phyloP scores from a whole-genome alignment of 2,329 filamentous ascomycete species.

The Colletotrichum trifolii region DNA sequence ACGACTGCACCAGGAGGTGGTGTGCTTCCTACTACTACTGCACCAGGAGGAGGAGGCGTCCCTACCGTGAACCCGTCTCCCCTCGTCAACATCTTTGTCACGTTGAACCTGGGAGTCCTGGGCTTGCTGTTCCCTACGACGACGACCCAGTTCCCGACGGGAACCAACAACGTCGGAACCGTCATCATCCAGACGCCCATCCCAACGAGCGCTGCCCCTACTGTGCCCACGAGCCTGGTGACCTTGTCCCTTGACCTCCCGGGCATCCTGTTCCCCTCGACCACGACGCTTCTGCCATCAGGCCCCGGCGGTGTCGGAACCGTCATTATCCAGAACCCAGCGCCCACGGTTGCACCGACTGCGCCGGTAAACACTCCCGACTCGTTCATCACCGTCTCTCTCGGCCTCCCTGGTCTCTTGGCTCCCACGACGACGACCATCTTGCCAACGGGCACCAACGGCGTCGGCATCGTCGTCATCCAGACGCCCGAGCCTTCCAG shows the following conservation, averaged over 20 bases:
- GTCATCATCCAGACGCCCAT: slow-evolving; percentile 16
- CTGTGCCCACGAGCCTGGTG: not conserved
- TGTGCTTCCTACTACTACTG: too few species aligned
- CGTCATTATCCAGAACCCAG: slow-evolving; percentile 26
- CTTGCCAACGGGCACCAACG: not conserved
- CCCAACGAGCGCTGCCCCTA: not conserved
- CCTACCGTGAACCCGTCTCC: not conserved
- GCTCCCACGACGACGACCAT: slow-evolving; percentile 3
- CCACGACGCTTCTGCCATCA: not conserved
- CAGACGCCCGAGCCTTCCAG: slow-evolving; percentile 14
- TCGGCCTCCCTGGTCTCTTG: not conserved
- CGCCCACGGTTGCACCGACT: too few species aligned
- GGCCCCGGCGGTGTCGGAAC: not conserved
- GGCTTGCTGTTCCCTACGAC: not conserved
- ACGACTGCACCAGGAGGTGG: too few species aligned
- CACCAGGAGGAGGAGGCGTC: too few species aligned
- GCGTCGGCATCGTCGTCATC: slow-evolving; percentile 13
- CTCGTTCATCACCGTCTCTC: not conserved
- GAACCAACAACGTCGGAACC: slow-evolving; percentile 10
- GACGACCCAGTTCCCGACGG: not conserved
- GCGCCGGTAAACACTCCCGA: too few species aligned
- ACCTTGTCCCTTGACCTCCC: not conserved
- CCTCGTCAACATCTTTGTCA: slow-evolving; percentile 5
- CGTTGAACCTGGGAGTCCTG: not conserved
- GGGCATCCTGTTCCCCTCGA: not conserved